Conservation (phyloP, 306 rosid species). For the Morella rubra region DNA sequence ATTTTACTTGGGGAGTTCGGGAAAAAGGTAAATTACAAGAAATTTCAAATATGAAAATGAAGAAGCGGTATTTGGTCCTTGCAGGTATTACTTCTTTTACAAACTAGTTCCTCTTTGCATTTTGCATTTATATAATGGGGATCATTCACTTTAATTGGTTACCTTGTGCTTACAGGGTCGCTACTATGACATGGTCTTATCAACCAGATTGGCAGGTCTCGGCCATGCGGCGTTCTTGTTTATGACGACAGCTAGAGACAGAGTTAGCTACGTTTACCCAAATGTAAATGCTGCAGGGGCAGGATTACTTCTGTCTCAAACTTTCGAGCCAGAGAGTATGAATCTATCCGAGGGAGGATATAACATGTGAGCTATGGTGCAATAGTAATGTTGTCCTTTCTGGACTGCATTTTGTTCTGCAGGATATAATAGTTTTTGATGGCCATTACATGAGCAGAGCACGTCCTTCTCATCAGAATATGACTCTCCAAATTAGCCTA, state of each 20-base stretch:
- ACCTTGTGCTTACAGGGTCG: slow-evolving; percentile 53
- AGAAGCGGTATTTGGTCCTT: not conserved
- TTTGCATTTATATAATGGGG: not conserved
- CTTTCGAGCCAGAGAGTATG: slow-evolving; percentile 52
- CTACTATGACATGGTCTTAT: slow-evolving; percentile 92
- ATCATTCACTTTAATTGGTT: not conserved
- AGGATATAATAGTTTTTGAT: not conserved
- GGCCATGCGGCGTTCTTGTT: slow-evolving; percentile 86
- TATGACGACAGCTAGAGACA: slow-evolving; percentile 82
- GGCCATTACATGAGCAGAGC: not conserved
- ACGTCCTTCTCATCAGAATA: not conserved
- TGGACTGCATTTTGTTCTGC: not conserved
- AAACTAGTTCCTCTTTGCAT: not conserved
- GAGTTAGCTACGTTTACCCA: slow-evolving; percentile 84
- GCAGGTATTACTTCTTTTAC: not conserved
- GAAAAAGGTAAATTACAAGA: not conserved
- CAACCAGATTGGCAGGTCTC: slow-evolving; percentile 82
- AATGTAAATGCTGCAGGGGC: slow-evolving; percentile 95
- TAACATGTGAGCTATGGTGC: slow-evolving; percentile 57
- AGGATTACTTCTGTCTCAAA: slow-evolving; percentile 72
- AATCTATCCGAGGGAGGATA: slow-evolving; percentile 91
- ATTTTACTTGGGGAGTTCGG: not conserved
- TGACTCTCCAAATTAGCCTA: not conserved
- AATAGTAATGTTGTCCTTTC: not conserved
- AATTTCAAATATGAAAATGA: too few relatives aligned